Evolutionary conservation across 108 stramenopile genomes (phyloP).

Genomic region (Pelagomonas calceolata): DNA sequence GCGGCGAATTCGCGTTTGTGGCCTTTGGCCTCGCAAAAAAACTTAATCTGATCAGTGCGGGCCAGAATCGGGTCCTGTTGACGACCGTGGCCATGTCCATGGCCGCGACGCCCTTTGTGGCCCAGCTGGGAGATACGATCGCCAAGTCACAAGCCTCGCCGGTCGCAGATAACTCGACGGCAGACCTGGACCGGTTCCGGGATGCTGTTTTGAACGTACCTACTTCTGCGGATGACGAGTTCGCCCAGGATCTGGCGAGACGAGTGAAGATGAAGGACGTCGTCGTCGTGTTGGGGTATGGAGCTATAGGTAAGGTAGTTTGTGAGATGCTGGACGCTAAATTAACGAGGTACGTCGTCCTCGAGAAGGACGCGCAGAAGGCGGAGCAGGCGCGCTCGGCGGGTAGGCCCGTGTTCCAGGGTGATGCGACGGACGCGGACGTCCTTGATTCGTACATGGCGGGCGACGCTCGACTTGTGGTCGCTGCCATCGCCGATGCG

Average conservation of each 20-base stretch:
- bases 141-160: too few relatives aligned
- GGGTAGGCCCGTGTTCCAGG: constrained; percentile 33
- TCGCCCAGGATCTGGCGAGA: constrained; percentile 21
- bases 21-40: constrained; percentile 76
- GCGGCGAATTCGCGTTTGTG: constrained; percentile 87
- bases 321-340: constrained; percentile 40
- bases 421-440: constrained; percentile 28
- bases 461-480: constrained; percentile 17
- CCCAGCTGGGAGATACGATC: background rate
- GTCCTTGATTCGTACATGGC: too few relatives aligned
- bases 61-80: constrained; percentile 66
- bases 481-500: constrained; percentile 1
- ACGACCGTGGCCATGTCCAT: constrained; percentile 79
- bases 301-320: constrained; percentile 33
- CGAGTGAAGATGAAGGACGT: constrained; percentile 6
- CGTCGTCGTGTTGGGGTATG: constrained; percentile 40
- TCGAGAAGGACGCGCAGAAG: constrained; percentile 30
- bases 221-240: constrained; percentile 16
- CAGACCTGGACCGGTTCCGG: constrained; percentile 11
- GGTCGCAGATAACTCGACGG: background rate
- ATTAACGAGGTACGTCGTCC: constrained; percentile 31
- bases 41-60: constrained; percentile 59
- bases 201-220: too few relatives aligned
- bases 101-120: constrained; percentile 74
- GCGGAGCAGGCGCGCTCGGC: constrained; percentile 30